These are phyloP conservation scores for Botrytis squamosa DNA, from an alignment of 2,329 filamentous ascomycete species.

Conservation along the genomic window DNA sequence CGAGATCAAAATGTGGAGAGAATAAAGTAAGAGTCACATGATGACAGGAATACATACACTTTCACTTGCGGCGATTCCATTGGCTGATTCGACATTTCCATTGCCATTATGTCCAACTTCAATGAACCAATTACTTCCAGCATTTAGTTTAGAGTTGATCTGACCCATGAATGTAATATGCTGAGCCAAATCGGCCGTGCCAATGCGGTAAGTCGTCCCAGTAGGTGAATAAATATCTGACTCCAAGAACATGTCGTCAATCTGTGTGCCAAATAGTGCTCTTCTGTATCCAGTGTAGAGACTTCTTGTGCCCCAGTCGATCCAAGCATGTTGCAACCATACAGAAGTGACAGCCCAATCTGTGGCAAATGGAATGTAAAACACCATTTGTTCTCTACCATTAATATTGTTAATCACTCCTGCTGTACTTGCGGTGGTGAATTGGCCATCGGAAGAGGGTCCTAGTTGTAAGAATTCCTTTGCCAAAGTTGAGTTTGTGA, in stretches of 20 bases:
- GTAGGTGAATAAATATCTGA: slow-evolving; percentile 46
- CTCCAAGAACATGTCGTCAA: slow-evolving; percentile 62
- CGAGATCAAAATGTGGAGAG: neutral
- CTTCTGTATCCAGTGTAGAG: slow-evolving; percentile 42
- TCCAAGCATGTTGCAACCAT: slow-evolving; percentile 60
- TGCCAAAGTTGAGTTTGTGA: slow-evolving; percentile 55
- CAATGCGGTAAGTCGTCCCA: slow-evolving; percentile 52
- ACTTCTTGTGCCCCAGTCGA: slow-evolving; percentile 60
- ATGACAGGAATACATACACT: neutral
- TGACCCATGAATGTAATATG: slow-evolving; percentile 46
- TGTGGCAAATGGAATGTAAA: slow-evolving; percentile 50
- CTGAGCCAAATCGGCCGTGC: slow-evolving; percentile 47
- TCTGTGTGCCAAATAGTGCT: slow-evolving; percentile 32
- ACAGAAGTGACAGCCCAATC: slow-evolving; percentile 50
- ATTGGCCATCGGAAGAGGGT: slow-evolving; percentile 41
- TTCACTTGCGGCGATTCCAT: slow-evolving; percentile 41
- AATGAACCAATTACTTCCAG: slow-evolving; percentile 52
- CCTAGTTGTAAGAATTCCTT: slow-evolving; percentile 54
- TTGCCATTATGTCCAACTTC: slow-evolving; percentile 59
- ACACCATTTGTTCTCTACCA: slow-evolving; percentile 60
- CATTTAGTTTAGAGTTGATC: slow-evolving; percentile 49
- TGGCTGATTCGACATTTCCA: slow-evolving; percentile 46
- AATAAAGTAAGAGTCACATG: neutral
- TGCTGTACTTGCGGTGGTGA: slow-evolving; percentile 46
- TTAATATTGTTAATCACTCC: slow-evolving; percentile 59